phyloP scores from a whole-genome alignment of 106 monocot species.

The Acorus gramineus region DNA sequence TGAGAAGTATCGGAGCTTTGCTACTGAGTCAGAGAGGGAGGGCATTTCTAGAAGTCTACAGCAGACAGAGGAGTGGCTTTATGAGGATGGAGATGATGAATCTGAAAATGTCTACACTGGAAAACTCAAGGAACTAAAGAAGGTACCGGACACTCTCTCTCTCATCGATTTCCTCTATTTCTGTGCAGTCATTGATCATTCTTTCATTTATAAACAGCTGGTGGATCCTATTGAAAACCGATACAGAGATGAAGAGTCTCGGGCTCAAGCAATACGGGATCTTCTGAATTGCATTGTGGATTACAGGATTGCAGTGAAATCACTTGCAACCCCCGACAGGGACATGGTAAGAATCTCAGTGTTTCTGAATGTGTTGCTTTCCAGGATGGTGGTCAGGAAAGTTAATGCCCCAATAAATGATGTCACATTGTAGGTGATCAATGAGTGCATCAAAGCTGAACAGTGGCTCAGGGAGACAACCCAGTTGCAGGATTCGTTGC shows the following conservation, averaged over 20 bases:
- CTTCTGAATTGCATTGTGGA: conserved; percentile 55
- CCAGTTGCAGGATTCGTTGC: conserved; percentile 58
- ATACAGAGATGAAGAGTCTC: conserved; percentile 68
- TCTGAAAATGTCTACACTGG: conserved; percentile 52
- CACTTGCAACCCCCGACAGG: conserved; percentile 23
- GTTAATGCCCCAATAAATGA: background rate
- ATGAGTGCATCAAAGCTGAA: conserved; percentile 65
- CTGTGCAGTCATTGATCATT: background rate
- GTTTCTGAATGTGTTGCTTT: no score
- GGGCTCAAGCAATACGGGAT: conserved; percentile 51
- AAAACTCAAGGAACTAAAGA: conserved; percentile 73
- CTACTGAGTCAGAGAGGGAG: conserved; percentile 65
- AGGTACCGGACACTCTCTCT: conserved; percentile 23
- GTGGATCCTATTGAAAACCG: conserved; percentile 77
- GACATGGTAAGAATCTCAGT: conserved; percentile 25
- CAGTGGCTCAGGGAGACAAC: conserved; percentile 73
- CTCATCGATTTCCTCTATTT: background rate
- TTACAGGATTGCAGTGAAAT: conserved; percentile 43
- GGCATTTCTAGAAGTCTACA: conserved; percentile 53
- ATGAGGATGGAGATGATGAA: conserved; percentile 94
- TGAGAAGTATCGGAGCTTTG: conserved; percentile 79
- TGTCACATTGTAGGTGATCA: conserved; percentile 28
- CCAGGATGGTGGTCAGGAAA: no score
- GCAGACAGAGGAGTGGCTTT: conserved; percentile 92
- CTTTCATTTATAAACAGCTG: conserved; percentile 25